Base-by-base conservation (phyloP, 23 red algal genomes). In the Gracilariopsis chorda region DNA sequence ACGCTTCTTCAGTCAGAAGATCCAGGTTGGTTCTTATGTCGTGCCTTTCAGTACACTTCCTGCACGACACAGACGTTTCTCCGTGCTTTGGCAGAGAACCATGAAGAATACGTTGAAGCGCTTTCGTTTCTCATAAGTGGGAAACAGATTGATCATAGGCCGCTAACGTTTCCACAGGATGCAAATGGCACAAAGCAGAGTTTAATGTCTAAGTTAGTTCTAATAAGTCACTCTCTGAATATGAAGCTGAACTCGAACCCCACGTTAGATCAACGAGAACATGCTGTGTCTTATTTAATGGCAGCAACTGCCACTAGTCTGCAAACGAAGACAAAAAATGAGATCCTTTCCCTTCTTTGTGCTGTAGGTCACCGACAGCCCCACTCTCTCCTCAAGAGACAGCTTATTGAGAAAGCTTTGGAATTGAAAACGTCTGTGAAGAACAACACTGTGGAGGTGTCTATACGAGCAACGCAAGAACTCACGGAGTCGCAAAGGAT, bases 1-100 rank as follows among this genome's bases (percentile, higher is more conserved):
- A 82, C 49, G 25, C 32, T 82, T 19, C 9, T 2, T 36, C 77
- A 82, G 39, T 55, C 2, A 10, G n/a, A n/a, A n/a, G n/a, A n/a
- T n/a, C n/a, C n/a, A n/a, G 24, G 47, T 0, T 59, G 77, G 1
- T 58, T 82, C 13, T 39, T 82, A 0, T 14, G 47, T 11, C 24
- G 48, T 6, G 77, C 77, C 5, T 82, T 63, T 36, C 47, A 82
- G 77, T 82, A 35, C 16, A 82, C 77, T 37, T 82, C 45, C 10
- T 51, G 29, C 10, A 82, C 46, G 4, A 11, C 55, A n/a, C 55
- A 59, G 55, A 27, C 55, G 6, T 59, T 59, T n/a, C 55, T 59
- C 4, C 55, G 55, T 11, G 55, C 55, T 25, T 11, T 59, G 19
- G 6, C 7, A 5, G 16, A 9, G 4, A n/a, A 59, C 16, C 19